These are phyloP conservation scores for Apiospora arundinis DNA, from an alignment of 2,329 filamentous ascomycete genomes.

Conservation along the genomic window DNA sequence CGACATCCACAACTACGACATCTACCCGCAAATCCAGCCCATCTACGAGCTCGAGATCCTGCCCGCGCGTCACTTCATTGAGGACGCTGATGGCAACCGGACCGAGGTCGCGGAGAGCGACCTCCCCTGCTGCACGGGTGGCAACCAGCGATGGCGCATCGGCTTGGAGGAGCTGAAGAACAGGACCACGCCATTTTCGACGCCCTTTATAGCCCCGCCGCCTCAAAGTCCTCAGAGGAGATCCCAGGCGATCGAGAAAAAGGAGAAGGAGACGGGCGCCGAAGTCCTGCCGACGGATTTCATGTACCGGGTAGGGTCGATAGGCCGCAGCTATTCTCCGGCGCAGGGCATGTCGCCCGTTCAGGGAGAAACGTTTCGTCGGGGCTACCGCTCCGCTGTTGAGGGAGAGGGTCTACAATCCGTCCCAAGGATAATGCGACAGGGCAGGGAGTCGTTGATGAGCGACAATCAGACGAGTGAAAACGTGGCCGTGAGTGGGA, in stretches of 20 bases:
- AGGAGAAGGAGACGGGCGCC: neutral
- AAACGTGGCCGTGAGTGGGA: neutral
- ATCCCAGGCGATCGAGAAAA: neutral
- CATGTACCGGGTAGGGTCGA: neutral
- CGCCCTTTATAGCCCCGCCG: neutral
- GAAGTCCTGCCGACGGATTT: neutral
- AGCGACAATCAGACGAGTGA: neutral
- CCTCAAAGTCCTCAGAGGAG: neutral
- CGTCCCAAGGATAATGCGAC: neutral
- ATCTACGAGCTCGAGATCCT: constrained; percentile 41
- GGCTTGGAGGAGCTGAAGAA: neutral
- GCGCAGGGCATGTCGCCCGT: neutral
- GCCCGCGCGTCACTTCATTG: constrained; percentile 41
- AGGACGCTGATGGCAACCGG: constrained; percentile 27
- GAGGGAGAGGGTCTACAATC: neutral
- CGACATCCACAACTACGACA: constrained; percentile 43
- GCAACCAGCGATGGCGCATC: constrained; percentile 30
- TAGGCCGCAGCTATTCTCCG: neutral
- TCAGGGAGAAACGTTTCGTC: neutral
- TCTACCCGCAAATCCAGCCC: constrained; percentile 41
- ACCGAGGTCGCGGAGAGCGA: constrained; percentile 32
- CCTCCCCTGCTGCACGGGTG: constrained; percentile 28
- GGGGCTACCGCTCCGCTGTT: neutral
- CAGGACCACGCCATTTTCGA: neutral
- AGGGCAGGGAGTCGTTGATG: constrained; percentile 3